phyloP scores from a whole-genome alignment of 2,329 filamentous ascomycete genomes.

The Trichophyton mentagrophytes region DNA sequence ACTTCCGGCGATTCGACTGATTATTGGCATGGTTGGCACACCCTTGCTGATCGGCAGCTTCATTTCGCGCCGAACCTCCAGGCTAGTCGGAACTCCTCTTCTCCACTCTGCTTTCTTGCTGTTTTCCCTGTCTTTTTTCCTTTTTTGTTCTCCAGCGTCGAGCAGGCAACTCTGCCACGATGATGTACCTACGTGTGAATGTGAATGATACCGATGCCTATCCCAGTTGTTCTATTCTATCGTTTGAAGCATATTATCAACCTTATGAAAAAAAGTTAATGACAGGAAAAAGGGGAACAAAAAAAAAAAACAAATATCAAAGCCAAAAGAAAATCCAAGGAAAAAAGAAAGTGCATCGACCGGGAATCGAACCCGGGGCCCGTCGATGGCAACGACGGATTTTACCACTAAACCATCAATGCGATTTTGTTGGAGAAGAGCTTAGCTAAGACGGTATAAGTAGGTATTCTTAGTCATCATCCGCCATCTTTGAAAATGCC shows the following conservation, averaged over 20 bases:
- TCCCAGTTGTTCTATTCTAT: neutral
- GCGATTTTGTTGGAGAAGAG: neutral
- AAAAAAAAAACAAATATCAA: neutral
- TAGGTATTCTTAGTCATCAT: neutral
- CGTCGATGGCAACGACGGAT: neutral
- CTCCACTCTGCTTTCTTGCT: neutral
- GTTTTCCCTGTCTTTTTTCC: neutral
- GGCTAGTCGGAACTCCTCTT: neutral
- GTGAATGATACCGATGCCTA: neutral
- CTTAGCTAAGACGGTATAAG: neutral
- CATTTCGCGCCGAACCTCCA: neutral
- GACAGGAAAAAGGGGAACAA: neutral
- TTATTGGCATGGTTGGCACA: neutral
- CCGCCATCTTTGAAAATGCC: too few relatives aligned
- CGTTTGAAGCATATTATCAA: too few relatives aligned
- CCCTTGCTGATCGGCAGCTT: neutral
- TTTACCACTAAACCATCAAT: slow-evolving; percentile 2
- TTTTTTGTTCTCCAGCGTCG: neutral
- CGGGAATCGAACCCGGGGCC: neutral
- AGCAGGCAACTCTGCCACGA: neutral
- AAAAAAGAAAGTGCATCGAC: neutral
- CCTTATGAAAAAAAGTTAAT: neutral
- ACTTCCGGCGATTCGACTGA: neutral
- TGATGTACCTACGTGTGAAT: neutral
- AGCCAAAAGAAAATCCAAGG: neutral